Percentiles rank a stretch among this genome's conserved stretches.
Evolutionary conservation across 306 rosid genomes (phyloP).

Genomic region (Prosopis cineraria): DNA sequence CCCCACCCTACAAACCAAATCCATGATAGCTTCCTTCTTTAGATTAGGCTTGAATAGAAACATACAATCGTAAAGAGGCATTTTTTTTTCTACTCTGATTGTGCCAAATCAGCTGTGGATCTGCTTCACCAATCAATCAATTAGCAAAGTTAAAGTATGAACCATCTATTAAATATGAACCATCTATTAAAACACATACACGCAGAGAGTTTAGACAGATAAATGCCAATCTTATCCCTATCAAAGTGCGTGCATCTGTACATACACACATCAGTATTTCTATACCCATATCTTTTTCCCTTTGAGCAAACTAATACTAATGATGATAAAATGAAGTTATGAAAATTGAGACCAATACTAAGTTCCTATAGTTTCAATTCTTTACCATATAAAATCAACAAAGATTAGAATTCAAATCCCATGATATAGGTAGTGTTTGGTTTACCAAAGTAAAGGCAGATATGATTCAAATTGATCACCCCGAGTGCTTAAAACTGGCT

Average conservation of each 20-base stretch:
- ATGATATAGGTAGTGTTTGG: not conserved
- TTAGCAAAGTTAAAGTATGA: not conserved
- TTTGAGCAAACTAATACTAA: not conserved
- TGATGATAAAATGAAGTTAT: not conserved
- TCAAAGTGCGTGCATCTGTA: not conserved
- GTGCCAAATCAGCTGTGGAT: slow-evolving; percentile 20
- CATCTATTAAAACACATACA: not conserved
- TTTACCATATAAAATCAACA: not conserved
- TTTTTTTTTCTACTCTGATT: slow-evolving; percentile 31
- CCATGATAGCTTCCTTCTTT: slow-evolving; percentile 54
- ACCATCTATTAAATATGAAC: too few relatives aligned
- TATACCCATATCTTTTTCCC: not conserved
- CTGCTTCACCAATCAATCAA: slow-evolving; percentile 22
- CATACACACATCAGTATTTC: not conserved
- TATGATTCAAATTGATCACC: too few relatives aligned
- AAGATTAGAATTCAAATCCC: not conserved
- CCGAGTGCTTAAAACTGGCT: too few relatives aligned
- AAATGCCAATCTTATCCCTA: not conserved
- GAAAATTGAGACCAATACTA: not conserved
- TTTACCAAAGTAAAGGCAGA: not conserved
- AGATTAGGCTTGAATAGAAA: slow-evolving; percentile 63
- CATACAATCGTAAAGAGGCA: slow-evolving; percentile 89
- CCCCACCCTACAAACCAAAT: slow-evolving; percentile 71
- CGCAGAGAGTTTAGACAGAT: not conserved
- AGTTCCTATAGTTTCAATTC: not conserved